Evolutionary conservation across 2,329 filamentous ascomycete species (phyloP), one percentile per base, ranked within the genome.

Genomic region (Xylaria multiplex): DNA sequence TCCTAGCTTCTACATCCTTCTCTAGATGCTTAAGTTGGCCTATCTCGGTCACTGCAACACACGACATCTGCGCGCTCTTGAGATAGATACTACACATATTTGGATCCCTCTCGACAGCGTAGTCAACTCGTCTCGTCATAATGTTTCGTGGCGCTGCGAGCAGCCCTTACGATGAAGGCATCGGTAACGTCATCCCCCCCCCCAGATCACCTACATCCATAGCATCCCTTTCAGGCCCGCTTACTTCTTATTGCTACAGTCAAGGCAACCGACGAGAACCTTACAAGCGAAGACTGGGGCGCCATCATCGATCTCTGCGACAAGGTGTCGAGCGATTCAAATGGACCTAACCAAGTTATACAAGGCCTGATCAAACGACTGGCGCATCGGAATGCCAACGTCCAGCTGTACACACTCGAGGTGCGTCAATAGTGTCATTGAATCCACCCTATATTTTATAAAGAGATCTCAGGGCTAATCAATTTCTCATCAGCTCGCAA

Each of bases 201-300:
- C 19, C 13, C 8, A 11, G 49, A 40, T n/a, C 11, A 16, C 60
- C 59, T 50, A 64, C 61, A 57, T 30, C 49, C 50, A 9, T 43
- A 6, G 22, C 7, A 9, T 43, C 19, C 43, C 35, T 35, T 37
- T 75, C 71, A 66, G 32, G 65, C 35, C 42, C 37, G 27, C 63
- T 66, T 24, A 62, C 49, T 49, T 43, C 3, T 13, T 27, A 42
- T 61, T 59, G 37, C 62, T 68, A 62, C 69, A 89, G 86, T 83
- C 80, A 88, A 88, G 83, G 94, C 96, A 77, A 99, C 96, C 63
- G 96, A 99, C 81, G 96, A 99, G 86, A 99, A 97, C 81, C 87
- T 98, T 74, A 98, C 94, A 24, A 91, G 90, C 35, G 88, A 96
- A 77, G 88, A 90, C 77, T 90, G 88, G 88, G 85, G 83, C 54